Conservation (phyloP, 371 early-diverging fungal genomes). For the Vairimorpha ceranae region DNA sequence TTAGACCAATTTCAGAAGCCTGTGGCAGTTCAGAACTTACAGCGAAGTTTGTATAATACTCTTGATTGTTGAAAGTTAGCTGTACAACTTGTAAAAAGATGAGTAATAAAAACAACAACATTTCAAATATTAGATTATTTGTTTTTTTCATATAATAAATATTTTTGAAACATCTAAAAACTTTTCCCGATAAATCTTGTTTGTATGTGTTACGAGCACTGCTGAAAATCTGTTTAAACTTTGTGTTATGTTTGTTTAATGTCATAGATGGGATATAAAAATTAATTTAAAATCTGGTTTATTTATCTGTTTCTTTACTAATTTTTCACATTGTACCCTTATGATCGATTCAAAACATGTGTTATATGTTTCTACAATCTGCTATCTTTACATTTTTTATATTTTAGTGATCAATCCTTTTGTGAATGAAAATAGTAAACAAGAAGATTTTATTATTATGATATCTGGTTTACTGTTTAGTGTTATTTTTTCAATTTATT, state of each 20-base stretch:
- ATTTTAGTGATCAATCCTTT: not conserved
- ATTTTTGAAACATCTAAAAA: not conserved
- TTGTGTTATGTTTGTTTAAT: too few species aligned
- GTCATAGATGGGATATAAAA: too few species aligned
- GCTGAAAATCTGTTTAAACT: too few species aligned
- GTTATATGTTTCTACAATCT: not conserved
- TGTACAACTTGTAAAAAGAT: not conserved
- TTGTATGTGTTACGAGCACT: too few species aligned
- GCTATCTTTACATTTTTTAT: slow-evolving; percentile 1
- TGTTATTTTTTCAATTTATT: not conserved
- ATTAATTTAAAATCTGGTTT: too few species aligned
- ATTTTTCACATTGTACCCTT: too few species aligned
- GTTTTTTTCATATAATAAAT: not conserved
- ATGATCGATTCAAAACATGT: not conserved
- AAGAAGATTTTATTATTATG: not conserved
- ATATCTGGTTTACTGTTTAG: not conserved
- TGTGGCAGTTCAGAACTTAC: slow-evolving; percentile 71
- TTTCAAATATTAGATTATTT: not conserved
- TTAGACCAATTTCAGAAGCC: slow-evolving; percentile 70
- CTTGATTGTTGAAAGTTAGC: not conserved
- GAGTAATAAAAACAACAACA: not conserved
- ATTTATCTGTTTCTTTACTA: too few species aligned
- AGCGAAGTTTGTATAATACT: slow-evolving; percentile 64
- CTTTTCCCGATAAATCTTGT: too few species aligned
- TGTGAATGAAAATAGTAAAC: not conserved